Base-by-base conservation (phyloP, 1,284 basidiomycete species). In the Trametes sp. region DNA sequence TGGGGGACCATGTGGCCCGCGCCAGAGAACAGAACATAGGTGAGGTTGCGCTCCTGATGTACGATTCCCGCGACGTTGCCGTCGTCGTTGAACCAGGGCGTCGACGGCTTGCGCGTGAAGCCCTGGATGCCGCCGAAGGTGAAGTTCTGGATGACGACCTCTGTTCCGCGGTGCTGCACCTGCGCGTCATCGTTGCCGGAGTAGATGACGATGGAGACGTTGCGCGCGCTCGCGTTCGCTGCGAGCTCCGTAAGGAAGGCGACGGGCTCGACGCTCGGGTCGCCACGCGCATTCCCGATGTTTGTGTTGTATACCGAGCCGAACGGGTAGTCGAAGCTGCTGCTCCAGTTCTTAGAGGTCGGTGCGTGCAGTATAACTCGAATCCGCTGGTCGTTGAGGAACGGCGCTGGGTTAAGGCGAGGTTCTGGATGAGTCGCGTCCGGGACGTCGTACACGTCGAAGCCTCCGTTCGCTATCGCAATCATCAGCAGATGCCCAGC, bases 341-440 rank as follows among this genome's bases (percentile, higher is more conserved):
- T 63, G 10, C 28, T 69, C 88, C 88, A 90, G 57, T 84, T 75
- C 67, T 82, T 80, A 71, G 82, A 85, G 2, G 81, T 84, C 10
- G 88, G 88, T 1, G 88, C 88, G 73, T 90, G 88, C 23, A 90
- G 72, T 0, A 88, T 88, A 31, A 80, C 73, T 46, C 82, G 77
- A 13, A 82, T 84, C 9, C 38, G 52, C 28, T 29, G 16, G 10
- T 44, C 26, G 38, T 54, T 54, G 26, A 54, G 26, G 38, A 54
- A 54, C 4, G 23, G 44, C 74, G 52, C 60, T 85, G 87, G 81
- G 63, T 89, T 89, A 54, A 90, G 72, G 3, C 77, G 76, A 3
- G 78, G 75, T 62, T 80, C 77, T 4, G 85, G 85, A 62, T 77
- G 78, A 28, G 83, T 72, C 2, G 82, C 85, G 72, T 88, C 84